Base-by-base conservation (phyloP, 177 flowering plant genomes). In the Telopea speciosissima region DNA sequence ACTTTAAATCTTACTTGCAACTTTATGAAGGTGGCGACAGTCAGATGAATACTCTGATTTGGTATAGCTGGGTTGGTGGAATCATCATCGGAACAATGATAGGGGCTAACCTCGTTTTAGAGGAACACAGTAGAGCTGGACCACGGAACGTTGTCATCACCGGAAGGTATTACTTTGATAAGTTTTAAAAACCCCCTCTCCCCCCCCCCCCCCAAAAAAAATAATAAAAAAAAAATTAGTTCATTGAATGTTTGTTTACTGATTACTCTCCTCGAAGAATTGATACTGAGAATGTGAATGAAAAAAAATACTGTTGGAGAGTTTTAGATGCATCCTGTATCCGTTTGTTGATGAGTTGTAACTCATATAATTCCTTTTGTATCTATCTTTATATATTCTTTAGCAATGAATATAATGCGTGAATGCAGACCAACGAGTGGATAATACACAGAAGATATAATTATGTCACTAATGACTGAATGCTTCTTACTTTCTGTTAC, bases 61-160 rank as follows among this genome's bases (percentile, higher is more conserved):
- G 97, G 99, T 92, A 89, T 81, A 95, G 99, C 76, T 95, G 99
- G 99, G 93, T 95, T 79, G 97, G 99, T 67, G 97, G 99, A 31
- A 70, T 95, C 75, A 87, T 95, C 56, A 92, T 91, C 68, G 97
- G 99, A 66, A 92, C 99, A 19, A 89, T 95, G 99, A 85, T 90
- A 36, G 97, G 99, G 19, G 81, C 97, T 68, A 95, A 95, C 80
- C 77, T 88, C 86, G 99, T 90, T 70, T 79, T 95, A 67, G 99
- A 95, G 49, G 99, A 95, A 68, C 90, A 88, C 49, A 73, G 88
- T 76, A 83, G 87, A 73, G 90, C 91, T 68, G 99, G 99, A 65
- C 97, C 99, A 33, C 82, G 97, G 33, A 92, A 90, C 79, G 94
- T 95, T 74, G 97, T 95, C 69, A 87, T 92, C 60, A 95, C 97